These are phyloP conservation scores for Hygrophorus pudorinus DNA, from an alignment of 768 basidiomycete genomes.

Conservation along the genomic window DNA sequence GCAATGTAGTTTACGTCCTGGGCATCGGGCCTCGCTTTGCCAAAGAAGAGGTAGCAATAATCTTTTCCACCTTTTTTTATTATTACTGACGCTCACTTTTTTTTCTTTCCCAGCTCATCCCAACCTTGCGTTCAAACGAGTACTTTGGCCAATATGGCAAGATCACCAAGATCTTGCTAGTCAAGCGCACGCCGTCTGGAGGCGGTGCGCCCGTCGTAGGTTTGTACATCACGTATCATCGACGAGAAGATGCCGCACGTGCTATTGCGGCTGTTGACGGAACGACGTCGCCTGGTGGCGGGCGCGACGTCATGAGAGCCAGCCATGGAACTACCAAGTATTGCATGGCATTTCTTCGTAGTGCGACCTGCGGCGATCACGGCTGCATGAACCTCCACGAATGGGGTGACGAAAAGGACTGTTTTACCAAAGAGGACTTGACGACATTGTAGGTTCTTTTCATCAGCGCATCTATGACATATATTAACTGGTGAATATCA, in stretches of 20 bases:
- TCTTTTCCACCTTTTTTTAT: slow-evolving; percentile 1
- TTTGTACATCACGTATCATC: slow-evolving; percentile 93
- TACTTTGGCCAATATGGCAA: slow-evolving; percentile 99
- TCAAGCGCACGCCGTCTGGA: slow-evolving; percentile 76
- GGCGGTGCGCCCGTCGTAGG: slow-evolving; percentile 70
- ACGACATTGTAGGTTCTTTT: slow-evolving; percentile 62
- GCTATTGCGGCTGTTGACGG: slow-evolving; percentile 93
- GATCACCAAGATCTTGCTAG: slow-evolving; percentile 89
- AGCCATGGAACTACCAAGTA: slow-evolving; percentile 97
- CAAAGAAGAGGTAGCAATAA: slow-evolving; percentile 79
- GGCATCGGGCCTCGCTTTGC: slow-evolving; percentile 91
- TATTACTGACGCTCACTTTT: slow-evolving; percentile 9
- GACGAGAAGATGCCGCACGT: slow-evolving; percentile 89
- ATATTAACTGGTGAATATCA: slow-evolving; percentile 20
- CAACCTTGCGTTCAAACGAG: slow-evolving; percentile 86
- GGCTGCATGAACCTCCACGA: slow-evolving; percentile 94
- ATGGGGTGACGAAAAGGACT: slow-evolving; percentile 98
- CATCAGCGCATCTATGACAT: slow-evolving; percentile 3
- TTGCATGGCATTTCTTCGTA: slow-evolving; percentile 90
- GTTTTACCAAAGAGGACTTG: slow-evolving; percentile 93
- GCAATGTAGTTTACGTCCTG: slow-evolving; percentile 92
- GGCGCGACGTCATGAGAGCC: slow-evolving; percentile 82
- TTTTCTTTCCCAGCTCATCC: slow-evolving; percentile 54
- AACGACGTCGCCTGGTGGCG: slow-evolving; percentile 80
- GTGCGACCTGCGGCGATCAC: slow-evolving; percentile 74